A percentile compares a stretch with the other conserved stretches of the same genome.
Evolutionary conservation across 768 basidiomycete genomes (phyloP).

Genomic region (Lentinula raphanica): DNA sequence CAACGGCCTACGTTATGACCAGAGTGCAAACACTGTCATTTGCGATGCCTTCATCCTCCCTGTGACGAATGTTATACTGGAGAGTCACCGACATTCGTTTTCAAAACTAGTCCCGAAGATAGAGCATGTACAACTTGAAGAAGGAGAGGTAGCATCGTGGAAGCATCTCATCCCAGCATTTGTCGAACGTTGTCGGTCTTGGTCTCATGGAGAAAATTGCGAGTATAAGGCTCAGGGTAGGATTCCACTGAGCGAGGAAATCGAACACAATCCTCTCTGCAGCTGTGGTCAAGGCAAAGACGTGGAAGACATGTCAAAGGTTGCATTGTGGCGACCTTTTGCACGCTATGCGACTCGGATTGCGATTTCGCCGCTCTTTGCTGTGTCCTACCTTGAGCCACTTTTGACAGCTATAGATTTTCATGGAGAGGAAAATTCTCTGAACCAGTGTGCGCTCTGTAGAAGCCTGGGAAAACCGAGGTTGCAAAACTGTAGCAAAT

Average conservation of each 20-base stretch:
- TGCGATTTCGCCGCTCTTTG: slow-evolving; percentile 39
- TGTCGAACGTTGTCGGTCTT: slow-evolving; percentile 33
- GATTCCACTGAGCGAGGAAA: slow-evolving; percentile 27
- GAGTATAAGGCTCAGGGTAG: slow-evolving; percentile 24
- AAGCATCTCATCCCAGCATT: slow-evolving; percentile 34
- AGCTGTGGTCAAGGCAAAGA: slow-evolving; percentile 36
- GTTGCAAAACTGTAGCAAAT: slow-evolving; percentile 21
- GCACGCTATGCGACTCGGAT: slow-evolving; percentile 31
- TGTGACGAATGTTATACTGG: slow-evolving; percentile 14
- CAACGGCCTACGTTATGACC: slow-evolving; percentile 32
- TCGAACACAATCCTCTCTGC: slow-evolving; percentile 30
- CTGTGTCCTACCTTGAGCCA: slow-evolving; percentile 37
- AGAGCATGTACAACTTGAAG: not conserved
- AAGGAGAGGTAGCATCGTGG: slow-evolving; percentile 31
- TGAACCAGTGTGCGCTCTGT: slow-evolving; percentile 28
- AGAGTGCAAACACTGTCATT: slow-evolving; percentile 36
- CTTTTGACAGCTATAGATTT: slow-evolving; percentile 17
- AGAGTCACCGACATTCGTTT: slow-evolving; percentile 1
- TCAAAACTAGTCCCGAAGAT: slow-evolving; percentile 5
- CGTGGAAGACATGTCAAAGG: slow-evolving; percentile 20
- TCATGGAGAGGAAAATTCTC: too few relatives aligned
- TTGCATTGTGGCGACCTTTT: slow-evolving; percentile 22
- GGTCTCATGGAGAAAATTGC: slow-evolving; percentile 33
- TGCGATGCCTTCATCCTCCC: slow-evolving; percentile 36
- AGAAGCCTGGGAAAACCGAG: slow-evolving; percentile 24